phyloP scores from a whole-genome alignment of 805 yeast genomes.

The Cyberlindnera amylophila region DNA sequence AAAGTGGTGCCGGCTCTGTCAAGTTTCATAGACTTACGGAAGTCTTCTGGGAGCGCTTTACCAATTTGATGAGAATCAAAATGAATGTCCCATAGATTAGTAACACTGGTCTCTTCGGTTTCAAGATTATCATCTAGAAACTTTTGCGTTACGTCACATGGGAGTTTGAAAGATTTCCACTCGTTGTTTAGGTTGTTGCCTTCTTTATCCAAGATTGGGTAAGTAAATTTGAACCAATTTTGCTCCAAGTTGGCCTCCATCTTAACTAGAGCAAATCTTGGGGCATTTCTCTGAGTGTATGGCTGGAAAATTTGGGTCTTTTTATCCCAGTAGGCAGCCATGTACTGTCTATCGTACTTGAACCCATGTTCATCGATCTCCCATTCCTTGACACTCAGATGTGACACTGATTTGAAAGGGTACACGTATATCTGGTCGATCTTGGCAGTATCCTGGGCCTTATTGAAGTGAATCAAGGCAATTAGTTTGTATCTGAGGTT shows the following conservation, averaged over 20 bases:
- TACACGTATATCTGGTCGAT: constrained; percentile 15
- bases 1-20: constrained; percentile 17
- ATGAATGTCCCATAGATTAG: constrained; percentile 21
- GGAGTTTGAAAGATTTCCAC: constrained; percentile 16
- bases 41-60: constrained; percentile 20
- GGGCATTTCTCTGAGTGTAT: constrained; percentile 16
- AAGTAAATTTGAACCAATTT: constrained; percentile 21
- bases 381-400: constrained; percentile 15
- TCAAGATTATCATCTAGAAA: constrained; percentile 15
- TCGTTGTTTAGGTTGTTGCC: constrained; percentile 2
- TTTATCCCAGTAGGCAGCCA: constrained; percentile 21
- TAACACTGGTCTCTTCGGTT: constrained; percentile 3
- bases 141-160: constrained; percentile 17
- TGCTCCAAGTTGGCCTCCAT: constrained; percentile 14
- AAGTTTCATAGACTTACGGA: constrained; percentile 19
- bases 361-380: constrained; percentile 22
- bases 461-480: constrained; percentile 7
- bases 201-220: constrained; percentile 14
- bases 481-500: constrained; percentile 16
- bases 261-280: constrained; percentile 17
- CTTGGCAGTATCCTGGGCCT: constrained; percentile 9
- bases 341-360: constrained; percentile 23
- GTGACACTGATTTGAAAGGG: constrained; percentile 20
- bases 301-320: constrained; percentile 13
- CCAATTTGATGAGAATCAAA: constrained; percentile 18